Evolutionary conservation across 2,329 filamentous ascomycete species (phyloP), one percentile per base, ranked within the genome.

Genomic region (Capronia epimyces): DNA sequence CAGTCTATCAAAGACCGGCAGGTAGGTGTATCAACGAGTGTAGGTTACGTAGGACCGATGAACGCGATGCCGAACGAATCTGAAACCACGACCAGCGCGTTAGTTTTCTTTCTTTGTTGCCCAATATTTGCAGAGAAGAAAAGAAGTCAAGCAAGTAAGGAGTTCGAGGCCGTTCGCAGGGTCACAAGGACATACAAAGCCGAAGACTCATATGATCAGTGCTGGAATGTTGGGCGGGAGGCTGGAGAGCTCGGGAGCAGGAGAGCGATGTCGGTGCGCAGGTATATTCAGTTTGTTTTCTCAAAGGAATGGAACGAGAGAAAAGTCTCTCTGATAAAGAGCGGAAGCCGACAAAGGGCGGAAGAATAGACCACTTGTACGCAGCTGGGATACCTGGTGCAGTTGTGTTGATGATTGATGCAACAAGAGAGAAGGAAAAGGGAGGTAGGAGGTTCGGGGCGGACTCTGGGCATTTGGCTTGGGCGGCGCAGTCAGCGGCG

Each of bases 251-350:
- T n/a, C n/a, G n/a, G n/a, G n/a, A n/a, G n/a, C n/a, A n/a, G n/a
- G n/a, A n/a, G n/a, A n/a, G 47, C 52, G 42, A 58, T 39, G 46
- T 46, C 49, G 41, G 46, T 43, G 55, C 49, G 52, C 50, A 55
- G 56, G 54, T 41, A 37, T 20, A 18, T 52, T 46, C 49, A 59
- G 6, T 42, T 24, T 5, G 7, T 20, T 52, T 49, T 44, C 45
- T 46, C 3, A 57, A 59, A 61, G 60, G 62, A 59, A 56, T 56
- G 49, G 55, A 62, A 55, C 56, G 61, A 62, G 58, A 62, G 55
- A 58, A 56, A 56, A 58, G 54, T 55, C 54, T 59, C 58, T 56
- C 53, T 56, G 52, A 57, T 56, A 58, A 59, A 50, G 57, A 58
- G 53, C 46, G 56, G 56, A 43, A 55, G 59, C 57, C 60, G 55